Percentiles rank a stretch among this genome's conserved stretches.
Conservation (phyloP, 2,329 filamentous ascomycete species). For the Aspergillus sergii region DNA sequence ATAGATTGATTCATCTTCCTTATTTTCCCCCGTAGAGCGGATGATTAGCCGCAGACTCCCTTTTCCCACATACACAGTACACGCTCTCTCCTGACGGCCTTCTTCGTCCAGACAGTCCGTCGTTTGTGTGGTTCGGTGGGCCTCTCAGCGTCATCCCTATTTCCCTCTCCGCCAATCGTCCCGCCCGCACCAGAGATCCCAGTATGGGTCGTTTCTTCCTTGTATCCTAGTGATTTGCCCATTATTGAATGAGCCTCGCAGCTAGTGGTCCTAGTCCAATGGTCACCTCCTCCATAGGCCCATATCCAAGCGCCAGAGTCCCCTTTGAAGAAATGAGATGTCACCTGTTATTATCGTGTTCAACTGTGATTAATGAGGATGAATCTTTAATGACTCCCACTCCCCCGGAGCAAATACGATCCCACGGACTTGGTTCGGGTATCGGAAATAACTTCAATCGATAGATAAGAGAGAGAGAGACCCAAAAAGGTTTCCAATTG, state of each 20-base stretch:
- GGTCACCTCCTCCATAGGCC: conserved; percentile 5
- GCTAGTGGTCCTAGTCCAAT: conserved; percentile 6
- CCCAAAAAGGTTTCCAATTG: neutral
- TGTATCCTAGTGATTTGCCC: conserved; percentile 3
- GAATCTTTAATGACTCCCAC: neutral
- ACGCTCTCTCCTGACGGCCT: neutral
- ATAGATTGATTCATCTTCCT: neutral
- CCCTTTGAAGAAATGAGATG: conserved; percentile 3
- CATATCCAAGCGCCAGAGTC: neutral
- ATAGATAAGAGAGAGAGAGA: neutral
- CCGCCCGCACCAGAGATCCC: conserved; percentile 20
- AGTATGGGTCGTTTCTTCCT: conserved; percentile 7
- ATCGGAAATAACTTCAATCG: neutral
- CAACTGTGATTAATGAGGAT: neutral
- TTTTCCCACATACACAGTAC: neutral
- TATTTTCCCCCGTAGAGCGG: neutral
- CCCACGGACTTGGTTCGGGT: conserved; percentile 1
- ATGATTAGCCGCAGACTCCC: neutral
- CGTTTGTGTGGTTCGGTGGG: conserved; percentile 45
- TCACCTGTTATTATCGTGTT: neutral
- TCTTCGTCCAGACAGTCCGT: conserved; percentile 9
- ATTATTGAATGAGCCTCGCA: conserved; percentile 13
- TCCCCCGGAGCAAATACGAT: neutral
- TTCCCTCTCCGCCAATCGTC: conserved; percentile 37
- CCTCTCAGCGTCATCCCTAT: conserved; percentile 42